Evolutionary conservation across 306 rosid genomes (phyloP).

Genomic region (Potentilla sterilis): DNA sequence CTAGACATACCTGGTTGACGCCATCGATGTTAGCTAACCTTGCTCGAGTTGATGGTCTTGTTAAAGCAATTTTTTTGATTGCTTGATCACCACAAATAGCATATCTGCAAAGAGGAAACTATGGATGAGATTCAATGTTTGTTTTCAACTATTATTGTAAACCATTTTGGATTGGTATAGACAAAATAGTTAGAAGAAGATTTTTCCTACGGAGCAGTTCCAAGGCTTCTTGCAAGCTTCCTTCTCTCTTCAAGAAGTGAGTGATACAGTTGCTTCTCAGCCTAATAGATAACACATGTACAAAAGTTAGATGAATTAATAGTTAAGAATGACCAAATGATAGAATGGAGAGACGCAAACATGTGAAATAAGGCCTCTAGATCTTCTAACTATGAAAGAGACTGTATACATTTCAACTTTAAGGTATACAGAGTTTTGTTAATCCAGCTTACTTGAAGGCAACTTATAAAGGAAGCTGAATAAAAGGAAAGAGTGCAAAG

Average conservation of each 20-base stretch:
- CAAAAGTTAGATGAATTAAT: background rate
- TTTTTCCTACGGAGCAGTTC: conserved; percentile 77
- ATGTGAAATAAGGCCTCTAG: background rate
- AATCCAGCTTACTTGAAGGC: background rate
- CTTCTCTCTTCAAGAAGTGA: conserved; percentile 86
- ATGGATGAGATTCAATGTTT: background rate
- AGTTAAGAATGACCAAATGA: conserved; percentile 17
- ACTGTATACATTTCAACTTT: background rate
- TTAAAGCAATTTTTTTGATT: conserved; percentile 62
- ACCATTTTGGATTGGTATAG: conserved; percentile 15
- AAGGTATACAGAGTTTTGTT: background rate
- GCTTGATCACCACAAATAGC: conserved; percentile 93
- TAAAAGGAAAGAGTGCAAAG: background rate
- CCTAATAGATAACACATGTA: conserved; percentile 38
- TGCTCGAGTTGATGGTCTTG: conserved; percentile 86
- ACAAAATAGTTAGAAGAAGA: conserved; percentile 15
- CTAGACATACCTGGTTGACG: conserved; percentile 73
- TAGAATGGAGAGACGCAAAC: background rate
- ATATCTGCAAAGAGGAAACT: conserved; percentile 47
- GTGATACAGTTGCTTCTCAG: conserved; percentile 58
- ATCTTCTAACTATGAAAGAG: background rate
- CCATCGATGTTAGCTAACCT: conserved; percentile 88
- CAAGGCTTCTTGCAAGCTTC: conserved; percentile 66
- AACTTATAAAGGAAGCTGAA: background rate
- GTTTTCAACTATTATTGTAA: background rate